These are phyloP conservation scores for Gloeopeniophorella convolvens DNA, from an alignment of 768 basidiomycete species.

Conservation along the genomic window DNA sequence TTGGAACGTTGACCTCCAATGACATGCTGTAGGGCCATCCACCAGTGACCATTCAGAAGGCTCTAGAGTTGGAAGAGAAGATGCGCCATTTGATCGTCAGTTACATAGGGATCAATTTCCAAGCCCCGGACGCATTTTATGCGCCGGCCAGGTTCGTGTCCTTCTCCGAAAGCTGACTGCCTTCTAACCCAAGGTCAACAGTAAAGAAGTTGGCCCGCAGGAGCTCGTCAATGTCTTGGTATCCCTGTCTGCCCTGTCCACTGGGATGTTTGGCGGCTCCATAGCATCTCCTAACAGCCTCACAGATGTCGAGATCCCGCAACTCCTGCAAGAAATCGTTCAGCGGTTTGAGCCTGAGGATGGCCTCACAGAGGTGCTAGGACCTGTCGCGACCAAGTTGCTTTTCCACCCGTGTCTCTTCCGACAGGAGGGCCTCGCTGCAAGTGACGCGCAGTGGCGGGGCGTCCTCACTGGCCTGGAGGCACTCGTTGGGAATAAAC, in stretches of 20 bases:
- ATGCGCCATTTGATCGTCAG: conserved; percentile 78
- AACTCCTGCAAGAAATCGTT: conserved; percentile 79
- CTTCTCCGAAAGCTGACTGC: not conserved
- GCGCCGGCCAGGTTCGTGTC: conserved; percentile 66
- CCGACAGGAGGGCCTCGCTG: conserved; percentile 61
- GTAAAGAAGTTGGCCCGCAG: conserved; percentile 64
- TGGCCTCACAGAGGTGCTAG: conserved; percentile 75
- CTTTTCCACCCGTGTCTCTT: conserved; percentile 61
- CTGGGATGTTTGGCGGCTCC: conserved; percentile 51
- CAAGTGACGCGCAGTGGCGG: conserved; percentile 80
- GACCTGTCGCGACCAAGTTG: conserved; percentile 56
- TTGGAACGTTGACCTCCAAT: not conserved
- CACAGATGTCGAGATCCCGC: conserved; percentile 60
- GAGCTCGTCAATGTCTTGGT: conserved; percentile 84
- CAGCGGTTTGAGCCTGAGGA: conserved; percentile 73
- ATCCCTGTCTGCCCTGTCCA: conserved; percentile 59
- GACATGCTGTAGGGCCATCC: conserved; percentile 44
- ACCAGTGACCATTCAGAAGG: conserved; percentile 55
- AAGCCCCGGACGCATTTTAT: conserved; percentile 93
- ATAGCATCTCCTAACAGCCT: conserved; percentile 45
- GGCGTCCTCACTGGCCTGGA: conserved; percentile 76
- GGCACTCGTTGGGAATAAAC: conserved; percentile 72
- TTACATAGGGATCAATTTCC: conserved; percentile 82
- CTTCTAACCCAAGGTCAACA: conserved; percentile 24
- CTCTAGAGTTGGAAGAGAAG: conserved; percentile 61